Base-by-base conservation (phyloP, 225 moss, liverwort and hornwort species). In the Pleurozium schreberi region DNA sequence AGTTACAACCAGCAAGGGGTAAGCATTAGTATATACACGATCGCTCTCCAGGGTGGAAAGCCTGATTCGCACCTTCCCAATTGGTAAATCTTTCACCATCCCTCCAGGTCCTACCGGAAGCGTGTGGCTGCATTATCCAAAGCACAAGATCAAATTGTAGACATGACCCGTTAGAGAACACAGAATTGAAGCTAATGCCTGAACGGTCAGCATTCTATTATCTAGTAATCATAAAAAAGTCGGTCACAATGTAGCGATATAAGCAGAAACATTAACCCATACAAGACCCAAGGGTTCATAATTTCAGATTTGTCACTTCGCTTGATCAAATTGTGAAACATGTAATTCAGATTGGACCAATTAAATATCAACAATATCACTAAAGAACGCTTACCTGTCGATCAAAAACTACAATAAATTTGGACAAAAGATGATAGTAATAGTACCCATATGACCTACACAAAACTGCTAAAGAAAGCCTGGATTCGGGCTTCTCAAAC, bases 21-120 rank as follows among this genome's bases (percentile, higher is more conserved):
- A 98, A 9, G 95, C 85, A 77, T 97, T 98, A 3, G 98, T 97
- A 84, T 98, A 98, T 28, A 96, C 98, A 12, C 98, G 93, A 74
- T 98, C 96, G 83, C 98, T 96, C 92, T 98, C 98, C 30, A 98
- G 69, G 1, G 98, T 98, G 25, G 98, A 98, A 22, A 98, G 88
- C 64, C 98, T 92, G 52, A 98, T 97, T 43, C 98, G 92, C 43
- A 98, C 94, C 60, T 98, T 98, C 30, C 98, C 98, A 57, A 98
- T 95, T 1, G 97, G 97, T 14, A 93, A 92, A 76, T 98, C 98
- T 71, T 96, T 98, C 63, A 90, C 88, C 7, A 78, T 84, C 66
- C 90, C 96, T 64, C 92, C 95, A 12, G 91, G 62, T 16, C 88
- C 91, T 42, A 87, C 38, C 26, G 95, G 90, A 23, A 89, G 89